A percentile compares a stretch with the other conserved stretches of the same genome.
These are phyloP conservation scores for Claviceps lovelessii DNA, from an alignment of 2,329 filamentous ascomycete genomes.

Conservation along the genomic window DNA sequence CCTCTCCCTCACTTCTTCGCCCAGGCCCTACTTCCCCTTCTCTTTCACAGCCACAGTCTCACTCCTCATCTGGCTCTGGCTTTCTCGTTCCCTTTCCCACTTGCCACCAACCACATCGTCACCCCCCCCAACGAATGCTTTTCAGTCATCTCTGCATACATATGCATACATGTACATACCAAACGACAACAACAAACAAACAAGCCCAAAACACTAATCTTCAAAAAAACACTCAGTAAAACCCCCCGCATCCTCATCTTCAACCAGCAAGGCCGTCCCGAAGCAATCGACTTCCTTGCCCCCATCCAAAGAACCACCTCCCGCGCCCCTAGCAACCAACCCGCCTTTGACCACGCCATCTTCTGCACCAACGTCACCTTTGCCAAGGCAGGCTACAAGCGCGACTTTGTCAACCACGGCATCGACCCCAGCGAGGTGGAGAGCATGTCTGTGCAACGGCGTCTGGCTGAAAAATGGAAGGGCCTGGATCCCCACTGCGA, in stretches of 20 bases:
- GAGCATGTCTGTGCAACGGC: constrained; percentile 37
- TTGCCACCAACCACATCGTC: too few species aligned
- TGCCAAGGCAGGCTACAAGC: constrained; percentile 35
- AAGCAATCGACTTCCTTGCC: constrained; percentile 39
- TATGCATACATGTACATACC: background rate
- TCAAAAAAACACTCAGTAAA: constrained; percentile 9
- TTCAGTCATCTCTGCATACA: background rate
- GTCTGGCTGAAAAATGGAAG: constrained; percentile 37
- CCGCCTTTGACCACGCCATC: constrained; percentile 54
- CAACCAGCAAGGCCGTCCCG: constrained; percentile 59
- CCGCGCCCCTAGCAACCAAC: constrained; percentile 12
- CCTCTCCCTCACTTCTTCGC: background rate
- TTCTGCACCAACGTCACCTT: constrained; percentile 68
- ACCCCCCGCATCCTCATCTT: constrained; percentile 56
- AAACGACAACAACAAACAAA: background rate
- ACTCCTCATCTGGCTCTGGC: too few species aligned
- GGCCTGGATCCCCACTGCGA: constrained; percentile 31
- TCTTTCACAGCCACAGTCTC: background rate
- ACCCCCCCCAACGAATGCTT: background rate
- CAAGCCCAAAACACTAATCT: background rate
- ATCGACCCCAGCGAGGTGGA: constrained; percentile 36
- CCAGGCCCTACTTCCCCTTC: too few species aligned
- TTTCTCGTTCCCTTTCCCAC: too few species aligned
- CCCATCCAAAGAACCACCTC: constrained; percentile 26
- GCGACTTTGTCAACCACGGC: constrained; percentile 43